phyloP scores from a whole-genome alignment of 768 basidiomycete genomes.

The Trametes cinnabarina region DNA sequence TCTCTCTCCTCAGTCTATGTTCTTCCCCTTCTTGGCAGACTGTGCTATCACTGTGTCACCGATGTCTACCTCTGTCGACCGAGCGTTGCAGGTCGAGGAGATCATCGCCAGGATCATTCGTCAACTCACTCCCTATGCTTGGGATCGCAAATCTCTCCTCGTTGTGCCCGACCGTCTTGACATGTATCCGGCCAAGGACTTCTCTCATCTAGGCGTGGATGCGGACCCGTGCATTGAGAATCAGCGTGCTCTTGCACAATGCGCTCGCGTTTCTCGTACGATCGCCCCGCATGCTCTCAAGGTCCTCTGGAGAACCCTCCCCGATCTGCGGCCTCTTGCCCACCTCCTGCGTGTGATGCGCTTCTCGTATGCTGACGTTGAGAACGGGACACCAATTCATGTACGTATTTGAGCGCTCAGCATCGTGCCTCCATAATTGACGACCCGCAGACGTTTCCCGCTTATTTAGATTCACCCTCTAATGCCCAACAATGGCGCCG shows the following conservation, averaged over 20 bases:
- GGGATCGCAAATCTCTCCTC: slow-evolving; percentile 1
- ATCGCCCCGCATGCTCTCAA: slow-evolving; percentile 2
- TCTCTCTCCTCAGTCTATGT: neutral
- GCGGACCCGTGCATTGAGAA: neutral
- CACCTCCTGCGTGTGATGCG: neutral
- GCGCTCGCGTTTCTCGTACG: neutral
- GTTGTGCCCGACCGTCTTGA: neutral
- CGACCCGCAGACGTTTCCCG: neutral
- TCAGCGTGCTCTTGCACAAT: neutral
- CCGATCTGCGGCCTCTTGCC: neutral
- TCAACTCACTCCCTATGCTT: slow-evolving; percentile 1
- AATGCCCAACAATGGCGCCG: neutral
- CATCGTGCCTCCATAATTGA: neutral
- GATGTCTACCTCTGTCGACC: neutral
- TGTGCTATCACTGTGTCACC: neutral
- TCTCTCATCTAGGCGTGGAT: neutral
- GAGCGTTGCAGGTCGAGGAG: slow-evolving; percentile 6
- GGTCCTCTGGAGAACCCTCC: slow-evolving; percentile 6
- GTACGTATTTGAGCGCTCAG: neutral
- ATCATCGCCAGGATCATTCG: neutral
- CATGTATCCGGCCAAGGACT: neutral
- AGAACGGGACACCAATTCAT: neutral
- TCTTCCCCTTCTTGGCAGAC: neutral
- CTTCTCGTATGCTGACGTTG: neutral
- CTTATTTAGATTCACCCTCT: neutral